Base-by-base conservation (phyloP, 2,329 filamentous ascomycete genomes). In the Gremmenia infestans region DNA sequence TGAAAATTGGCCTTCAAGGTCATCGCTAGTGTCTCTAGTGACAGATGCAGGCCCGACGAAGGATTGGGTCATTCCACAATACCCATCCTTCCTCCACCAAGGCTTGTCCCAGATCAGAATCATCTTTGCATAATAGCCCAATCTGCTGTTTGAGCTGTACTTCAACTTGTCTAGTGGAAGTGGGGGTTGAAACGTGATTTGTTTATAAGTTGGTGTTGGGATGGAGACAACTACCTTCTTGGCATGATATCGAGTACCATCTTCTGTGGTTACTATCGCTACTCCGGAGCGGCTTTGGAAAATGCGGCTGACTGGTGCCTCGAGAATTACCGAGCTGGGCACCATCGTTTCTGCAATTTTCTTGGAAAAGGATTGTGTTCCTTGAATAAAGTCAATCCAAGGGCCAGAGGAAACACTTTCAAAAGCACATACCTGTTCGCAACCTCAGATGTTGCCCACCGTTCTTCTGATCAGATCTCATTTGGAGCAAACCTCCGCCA, bases 381-480 rank as follows among this genome's bases (percentile, higher is more conserved):
- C 60, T 62, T 32, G 28, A 12, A 9, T 32, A 12, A 32, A 32
- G 28, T 32, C 28, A 32, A 32, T 32, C 9, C 28, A 32, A 32
- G 28, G 28, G 28, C 28, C 9, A 32, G 9, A 32, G 28, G 28
- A 9, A 32, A 48, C 12, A 43, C 14, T 15, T n/a, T 15, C 45
- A 22, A 45, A 28, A 14, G 15, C 17, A 25, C 37, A 11, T 46
- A 61, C 61, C 61, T 58, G 58, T 57, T 28, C 54, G 53, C 15
- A 62, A 58, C 50, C 61, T 52, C 37, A 62, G 46, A 58, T 62
- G 58, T 35, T 63, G 61, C 1, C 76, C 81, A 5, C 81, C 81
- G 43, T 74, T 62, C 54, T 78, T 76, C 22, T 70, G 63, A 61
- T 83, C 81, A 1, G 78, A 80, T 0, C 78, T 71, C 74, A 83